These are phyloP conservation scores for Colletotrichum siamense DNA, from an alignment of 2,329 filamentous ascomycete species.

Conservation along the genomic window DNA sequence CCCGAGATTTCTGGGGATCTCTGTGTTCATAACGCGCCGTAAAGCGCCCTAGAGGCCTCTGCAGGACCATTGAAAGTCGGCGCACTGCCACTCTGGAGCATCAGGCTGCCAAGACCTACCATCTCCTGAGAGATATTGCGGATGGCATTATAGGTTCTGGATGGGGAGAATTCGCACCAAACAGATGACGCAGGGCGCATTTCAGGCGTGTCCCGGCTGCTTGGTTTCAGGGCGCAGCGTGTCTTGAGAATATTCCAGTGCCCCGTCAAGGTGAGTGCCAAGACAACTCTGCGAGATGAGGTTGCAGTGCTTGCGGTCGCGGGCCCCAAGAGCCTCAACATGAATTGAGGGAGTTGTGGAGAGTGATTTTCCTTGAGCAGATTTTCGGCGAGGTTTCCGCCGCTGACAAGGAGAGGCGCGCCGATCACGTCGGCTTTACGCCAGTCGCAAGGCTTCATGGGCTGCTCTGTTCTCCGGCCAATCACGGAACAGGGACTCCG, in stretches of 20 bases:
- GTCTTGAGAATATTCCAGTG: background rate
- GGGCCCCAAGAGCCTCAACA: background rate
- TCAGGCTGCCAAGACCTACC: background rate
- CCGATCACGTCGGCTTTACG: background rate
- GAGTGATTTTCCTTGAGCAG: background rate
- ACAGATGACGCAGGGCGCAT: background rate
- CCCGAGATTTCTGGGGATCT: background rate
- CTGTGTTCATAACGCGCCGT: background rate
- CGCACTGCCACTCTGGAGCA: background rate
- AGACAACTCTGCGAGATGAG: background rate
- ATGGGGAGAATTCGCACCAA: background rate
- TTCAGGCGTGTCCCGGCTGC: background rate
- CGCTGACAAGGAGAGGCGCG: background rate
- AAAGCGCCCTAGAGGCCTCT: background rate
- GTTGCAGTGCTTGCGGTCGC: background rate
- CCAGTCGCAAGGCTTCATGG: background rate
- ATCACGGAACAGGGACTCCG: background rate
- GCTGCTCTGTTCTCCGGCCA: background rate
- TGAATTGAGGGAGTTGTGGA: background rate
- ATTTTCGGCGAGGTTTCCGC: background rate
- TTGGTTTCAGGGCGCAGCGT: background rate
- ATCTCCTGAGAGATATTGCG: conserved; percentile 2
- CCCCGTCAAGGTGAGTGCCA: background rate
- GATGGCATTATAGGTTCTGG: background rate
- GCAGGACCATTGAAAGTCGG: background rate